Base-by-base conservation (phyloP, 768 basidiomycete species). In the Ephemerocybe angulata region DNA sequence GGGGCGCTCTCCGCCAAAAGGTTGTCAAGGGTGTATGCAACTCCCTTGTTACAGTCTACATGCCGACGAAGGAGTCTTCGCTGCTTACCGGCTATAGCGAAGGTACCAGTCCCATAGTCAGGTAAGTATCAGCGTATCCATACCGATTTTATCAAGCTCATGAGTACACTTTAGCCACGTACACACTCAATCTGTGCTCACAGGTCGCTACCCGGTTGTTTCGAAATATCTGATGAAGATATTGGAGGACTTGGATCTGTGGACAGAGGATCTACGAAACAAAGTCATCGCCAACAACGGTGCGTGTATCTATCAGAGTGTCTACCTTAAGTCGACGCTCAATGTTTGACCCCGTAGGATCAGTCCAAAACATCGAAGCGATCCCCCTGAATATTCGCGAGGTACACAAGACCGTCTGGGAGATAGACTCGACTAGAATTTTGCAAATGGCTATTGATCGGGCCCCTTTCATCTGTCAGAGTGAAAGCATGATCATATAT, bases 401-500 rank as follows among this genome's bases (percentile, higher is more conserved):
- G 51, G 51, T 56, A 47, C 54, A 58, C 55, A 63, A 58, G 40
- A 59, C 62, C 38, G 59, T 60, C 50, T 56, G 59, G 29, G 62
- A 59, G 15, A 31, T 33, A 27, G 58, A 58, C 15, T 85, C 88
- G 68, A 83, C 78, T 65, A 84, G 8, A 4, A 5, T 51, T 8
- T 10, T 51, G 7, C 4, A 17, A 17, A 31, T 51, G 29, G 15
- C 50, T 6, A 30, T 30, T 24, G 50, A 10, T 38, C 27, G 50
- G 4, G 27, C 50, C 4, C 50, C 50, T 17, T 51, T 31, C 35
- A 31, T 90, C 59, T 88, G 88, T 69, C 90, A 91, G 70, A 83
- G 81, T 63, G 90, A 90, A 71, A 84, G 82, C 51, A 73, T 91
- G 65, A 90, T 90, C 70, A 78, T 91, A 57, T 88, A 90, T 67